Conservation (phyloP, 176 grass and related monocot genomes). For the Carex parvula region DNA sequence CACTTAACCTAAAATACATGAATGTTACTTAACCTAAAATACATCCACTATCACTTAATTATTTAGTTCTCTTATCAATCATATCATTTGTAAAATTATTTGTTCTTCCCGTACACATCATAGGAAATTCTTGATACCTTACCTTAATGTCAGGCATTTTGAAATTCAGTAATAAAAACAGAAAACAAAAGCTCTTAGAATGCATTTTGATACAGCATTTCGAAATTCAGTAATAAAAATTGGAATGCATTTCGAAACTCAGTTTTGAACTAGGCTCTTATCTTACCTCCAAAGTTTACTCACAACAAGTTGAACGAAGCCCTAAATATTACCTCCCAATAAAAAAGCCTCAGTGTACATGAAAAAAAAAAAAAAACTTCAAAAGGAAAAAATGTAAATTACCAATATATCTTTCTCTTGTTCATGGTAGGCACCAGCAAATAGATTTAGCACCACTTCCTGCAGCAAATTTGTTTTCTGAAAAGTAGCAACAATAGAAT, state of each 20-base stretch:
- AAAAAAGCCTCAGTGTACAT: neutral
- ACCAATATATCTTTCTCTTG: slow-evolving; percentile 99
- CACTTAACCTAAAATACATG: too few relatives aligned
- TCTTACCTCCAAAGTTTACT: neutral
- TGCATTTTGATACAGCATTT: neutral
- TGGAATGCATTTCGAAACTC: neutral
- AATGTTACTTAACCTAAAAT: too few relatives aligned
- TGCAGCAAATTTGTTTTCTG: slow-evolving; percentile 99
- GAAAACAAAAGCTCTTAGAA: too few relatives aligned
- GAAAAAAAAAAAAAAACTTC: neutral
- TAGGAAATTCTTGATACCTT: too few relatives aligned
- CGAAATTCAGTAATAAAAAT: neutral
- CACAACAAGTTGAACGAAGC: neutral
- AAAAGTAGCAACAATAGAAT: slow-evolving; percentile 10
- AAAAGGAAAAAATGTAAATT: slow-evolving; percentile 20
- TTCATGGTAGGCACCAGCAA: slow-evolving; percentile 80
- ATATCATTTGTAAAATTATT: too few relatives aligned
- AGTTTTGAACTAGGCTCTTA: neutral
- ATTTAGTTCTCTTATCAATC: too few relatives aligned
- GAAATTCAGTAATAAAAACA: too few relatives aligned
- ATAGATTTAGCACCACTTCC: slow-evolving; percentile 98
- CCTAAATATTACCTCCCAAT: neutral
- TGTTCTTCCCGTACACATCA: too few relatives aligned
- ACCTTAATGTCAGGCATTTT: too few relatives aligned
- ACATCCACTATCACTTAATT: too few relatives aligned